Percentiles rank a stretch among this genome's conserved stretches.
Conservation (phyloP, 306 rosid species). For the Casuarina equisetifolia region DNA sequence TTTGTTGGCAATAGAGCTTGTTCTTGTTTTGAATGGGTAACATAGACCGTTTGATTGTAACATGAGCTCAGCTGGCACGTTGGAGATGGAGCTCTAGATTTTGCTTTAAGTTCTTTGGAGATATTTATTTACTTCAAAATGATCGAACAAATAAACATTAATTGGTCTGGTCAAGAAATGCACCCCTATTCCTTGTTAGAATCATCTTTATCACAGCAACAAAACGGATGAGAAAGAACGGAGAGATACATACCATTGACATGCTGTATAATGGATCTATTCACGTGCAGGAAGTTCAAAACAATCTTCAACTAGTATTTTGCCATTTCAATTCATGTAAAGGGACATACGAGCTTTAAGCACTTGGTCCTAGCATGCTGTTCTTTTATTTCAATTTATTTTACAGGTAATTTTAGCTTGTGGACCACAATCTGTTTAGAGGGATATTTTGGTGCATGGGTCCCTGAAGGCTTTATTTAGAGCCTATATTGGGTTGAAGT, state of each 20-base stretch:
- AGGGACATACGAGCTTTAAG: background rate
- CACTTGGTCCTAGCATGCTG: background rate
- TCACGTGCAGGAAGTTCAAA: background rate
- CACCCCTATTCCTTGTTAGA: background rate
- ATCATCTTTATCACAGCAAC: background rate
- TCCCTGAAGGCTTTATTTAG: background rate
- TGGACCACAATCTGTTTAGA: background rate
- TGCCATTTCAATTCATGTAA: background rate
- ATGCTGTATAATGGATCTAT: background rate
- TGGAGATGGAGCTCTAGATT: constrained; percentile 10
- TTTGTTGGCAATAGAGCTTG: background rate
- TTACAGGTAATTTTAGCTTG: background rate
- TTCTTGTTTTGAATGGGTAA: background rate
- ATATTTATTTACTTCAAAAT: background rate
- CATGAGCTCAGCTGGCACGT: constrained; percentile 1
- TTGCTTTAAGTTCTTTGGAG: constrained; percentile 9
- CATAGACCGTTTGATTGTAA: background rate
- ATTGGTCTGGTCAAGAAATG: background rate
- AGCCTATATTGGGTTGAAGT: background rate
- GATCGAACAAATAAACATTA: background rate
- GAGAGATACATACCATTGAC: background rate
- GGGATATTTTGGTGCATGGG: constrained; percentile 1
- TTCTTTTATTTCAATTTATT: background rate
- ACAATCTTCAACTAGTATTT: background rate
- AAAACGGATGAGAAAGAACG: background rate